Evolutionary conservation across 805 yeast species (phyloP).

Genomic region (Cyberlindnera maclurae): DNA sequence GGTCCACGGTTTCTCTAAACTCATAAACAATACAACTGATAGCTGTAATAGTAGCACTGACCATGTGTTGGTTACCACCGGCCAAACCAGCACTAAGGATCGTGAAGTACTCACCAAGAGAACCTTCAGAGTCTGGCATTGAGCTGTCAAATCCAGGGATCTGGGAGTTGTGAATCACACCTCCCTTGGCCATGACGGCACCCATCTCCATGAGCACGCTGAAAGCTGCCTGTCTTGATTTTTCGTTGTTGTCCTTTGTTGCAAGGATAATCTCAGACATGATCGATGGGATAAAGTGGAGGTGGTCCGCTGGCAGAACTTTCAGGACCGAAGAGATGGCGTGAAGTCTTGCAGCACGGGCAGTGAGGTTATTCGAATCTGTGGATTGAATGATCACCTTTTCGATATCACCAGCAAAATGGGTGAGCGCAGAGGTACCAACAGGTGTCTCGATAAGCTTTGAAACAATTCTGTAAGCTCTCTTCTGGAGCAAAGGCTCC

Average conservation of each 20-base stretch:
- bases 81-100: constrained; percentile 96
- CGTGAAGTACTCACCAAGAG: constrained; percentile 76
- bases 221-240: constrained; percentile 78
- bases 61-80: constrained; percentile 91
- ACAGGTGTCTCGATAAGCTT: constrained; percentile 61
- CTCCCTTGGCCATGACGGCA: constrained; percentile 58
- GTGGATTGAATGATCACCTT: constrained; percentile 51
- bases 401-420: constrained; percentile 53
- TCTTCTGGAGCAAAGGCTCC: constrained; percentile 74
- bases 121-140: constrained; percentile 59
- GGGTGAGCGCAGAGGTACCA: constrained; percentile 49
- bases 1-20: constrained; percentile 59
- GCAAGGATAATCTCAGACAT: constrained; percentile 84
- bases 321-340: constrained; percentile 59
- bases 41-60: constrained; percentile 92
- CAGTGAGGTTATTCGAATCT: constrained; percentile 55
- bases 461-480: constrained; percentile 75
- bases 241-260: constrained; percentile 90
- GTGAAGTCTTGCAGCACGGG: constrained; percentile 72
- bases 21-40: constrained; percentile 82
- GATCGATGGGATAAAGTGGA: constrained; percentile 73
- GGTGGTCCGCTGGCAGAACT: constrained; percentile 53
- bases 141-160: constrained; percentile 61
- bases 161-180: constrained; percentile 54
- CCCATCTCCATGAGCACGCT: constrained; percentile 76